Evolutionary conservation across 129 eudicot genomes (phyloP).

Genomic region (Lonicera japonica): DNA sequence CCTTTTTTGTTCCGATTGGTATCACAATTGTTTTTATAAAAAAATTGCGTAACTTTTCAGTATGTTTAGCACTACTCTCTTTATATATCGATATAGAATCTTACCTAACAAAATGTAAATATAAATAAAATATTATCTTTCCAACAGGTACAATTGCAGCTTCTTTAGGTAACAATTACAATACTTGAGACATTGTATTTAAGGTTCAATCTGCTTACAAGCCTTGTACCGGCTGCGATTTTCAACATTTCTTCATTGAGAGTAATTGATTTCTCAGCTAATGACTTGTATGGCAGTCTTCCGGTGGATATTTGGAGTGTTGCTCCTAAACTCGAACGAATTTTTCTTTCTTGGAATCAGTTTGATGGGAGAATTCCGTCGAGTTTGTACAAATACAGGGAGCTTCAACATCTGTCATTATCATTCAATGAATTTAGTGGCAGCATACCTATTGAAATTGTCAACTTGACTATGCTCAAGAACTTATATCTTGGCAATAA

Average conservation of each 20-base stretch:
- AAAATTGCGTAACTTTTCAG: too few relatives aligned
- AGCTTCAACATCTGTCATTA: slow-evolving; percentile 19
- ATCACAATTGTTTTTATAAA: too few relatives aligned
- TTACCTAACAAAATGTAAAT: too few relatives aligned
- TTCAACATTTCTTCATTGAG: slow-evolving; percentile 24
- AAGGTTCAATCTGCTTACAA: slow-evolving; percentile 18
- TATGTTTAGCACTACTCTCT: too few relatives aligned
- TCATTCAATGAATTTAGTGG: slow-evolving; percentile 19
- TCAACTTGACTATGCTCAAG: slow-evolving; percentile 32
- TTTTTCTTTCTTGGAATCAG: slow-evolving; percentile 11
- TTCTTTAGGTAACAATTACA: slow-evolving; percentile 13
- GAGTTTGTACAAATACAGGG: slow-evolving; percentile 15
- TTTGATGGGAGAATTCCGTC: slow-evolving; percentile 29
- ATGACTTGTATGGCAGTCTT: slow-evolving; percentile 18
- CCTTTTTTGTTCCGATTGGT: too few relatives aligned
- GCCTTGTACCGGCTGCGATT: slow-evolving; percentile 22
- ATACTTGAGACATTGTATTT: slow-evolving; percentile 16
- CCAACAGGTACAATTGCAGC: slow-evolving; percentile 25
- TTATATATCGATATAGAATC: too few relatives aligned
- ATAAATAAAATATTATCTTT: too few relatives aligned
- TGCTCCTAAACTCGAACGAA: background rate
- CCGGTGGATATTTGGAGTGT: slow-evolving; percentile 7
- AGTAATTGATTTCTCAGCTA: background rate
- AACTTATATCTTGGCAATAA: slow-evolving; percentile 19
- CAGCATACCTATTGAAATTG: slow-evolving; percentile 28